Base-by-base conservation (phyloP, 2,329 filamentous ascomycete genomes). In the Penicillium griseofulvum region DNA sequence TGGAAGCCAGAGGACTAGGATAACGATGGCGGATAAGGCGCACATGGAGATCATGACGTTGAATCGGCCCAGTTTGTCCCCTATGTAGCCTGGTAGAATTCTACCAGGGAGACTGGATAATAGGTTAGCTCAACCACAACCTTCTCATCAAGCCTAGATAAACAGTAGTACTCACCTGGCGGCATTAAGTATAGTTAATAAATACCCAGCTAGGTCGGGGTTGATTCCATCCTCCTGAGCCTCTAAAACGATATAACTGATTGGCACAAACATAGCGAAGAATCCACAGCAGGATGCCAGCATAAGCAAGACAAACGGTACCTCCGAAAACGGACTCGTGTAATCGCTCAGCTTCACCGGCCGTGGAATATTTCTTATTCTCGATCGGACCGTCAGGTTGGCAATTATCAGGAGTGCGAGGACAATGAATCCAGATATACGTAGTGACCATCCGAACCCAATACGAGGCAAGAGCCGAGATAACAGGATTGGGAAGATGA, bases 401-500 rank as follows among this genome's bases (percentile, higher is more conserved):
- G 82, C 81, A 56, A 87, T 73, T 41, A 81, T 67, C 57, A 82
- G 76, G 48, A 83, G 71, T 54, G 78, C 80, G 57, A 89, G 78
- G 60, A 88, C 83, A 47, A 87, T 74, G 55, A 89, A 83, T 19
- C 82, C 73, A 28, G 72, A 74, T 50, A 78, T 78, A 9, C 82
- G 76, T 74, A 85, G 81, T 1, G 81, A 70, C 84, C 82, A 86
- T 52, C 74, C 69, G 63, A 83, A 81, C 54, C 83, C 80, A 54
- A 83, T 71, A 33, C 72, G 41, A 0, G 73, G 73, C 36, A 86
- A 79, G 38, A 86, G 71, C 24, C 77, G 77, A 2, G 77, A 72
- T 12, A 85, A 74, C 78, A 87, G 83, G 63, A 85, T 84, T 0
- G 84, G 84, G 39, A 85, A 79, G 38, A 86, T 76, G 28, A 87